A percentile compares a stretch with the other conserved stretches of the same genome.
These are phyloP conservation scores for Parasitella parasitica DNA, from an alignment of 371 early-diverging fungal genomes.

Conservation along the genomic window DNA sequence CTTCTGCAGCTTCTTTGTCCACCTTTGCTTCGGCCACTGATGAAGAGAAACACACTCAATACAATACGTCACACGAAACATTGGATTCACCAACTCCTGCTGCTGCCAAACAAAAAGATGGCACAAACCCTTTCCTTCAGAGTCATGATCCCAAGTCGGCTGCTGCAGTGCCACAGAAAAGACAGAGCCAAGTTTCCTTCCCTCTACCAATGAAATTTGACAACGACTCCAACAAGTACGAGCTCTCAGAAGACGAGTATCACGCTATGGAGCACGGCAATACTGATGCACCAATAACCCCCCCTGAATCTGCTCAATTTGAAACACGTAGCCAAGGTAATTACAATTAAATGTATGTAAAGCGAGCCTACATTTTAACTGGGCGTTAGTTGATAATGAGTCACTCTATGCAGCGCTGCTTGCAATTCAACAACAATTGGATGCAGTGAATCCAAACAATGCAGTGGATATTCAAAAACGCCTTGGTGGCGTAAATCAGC, in stretches of 20 bases:
- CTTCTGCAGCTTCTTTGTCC: not conserved
- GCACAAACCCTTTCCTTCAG: not conserved
- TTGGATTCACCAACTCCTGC: not conserved
- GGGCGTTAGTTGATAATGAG: not conserved
- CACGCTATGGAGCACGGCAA: not conserved
- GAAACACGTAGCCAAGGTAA: not conserved
- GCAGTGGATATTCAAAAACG: not conserved
- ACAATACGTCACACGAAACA: not conserved
- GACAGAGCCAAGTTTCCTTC: not conserved
- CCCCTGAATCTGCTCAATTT: not conserved
- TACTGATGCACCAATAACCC: not conserved
- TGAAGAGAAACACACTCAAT: not conserved
- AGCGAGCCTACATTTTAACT: not conserved
- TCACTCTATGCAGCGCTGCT: slow-evolving; percentile 10
- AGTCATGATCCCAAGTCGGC: not conserved
- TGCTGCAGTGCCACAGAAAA: not conserved
- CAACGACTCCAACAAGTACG: not conserved
- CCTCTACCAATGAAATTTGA: not conserved
- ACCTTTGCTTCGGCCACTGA: not conserved
- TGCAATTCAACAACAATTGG: slow-evolving; percentile 3
- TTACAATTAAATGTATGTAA: not conserved
- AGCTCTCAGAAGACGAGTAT: not conserved
- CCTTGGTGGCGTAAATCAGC: not conserved
- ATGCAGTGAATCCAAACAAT: slow-evolving; percentile 3
- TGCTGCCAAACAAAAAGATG: not conserved